A percentile compares a stretch with the other conserved stretches of the same genome.
These are phyloP conservation scores for Sclerotinia borealis DNA, from an alignment of 2,329 filamentous ascomycete genomes.

Conservation along the genomic window DNA sequence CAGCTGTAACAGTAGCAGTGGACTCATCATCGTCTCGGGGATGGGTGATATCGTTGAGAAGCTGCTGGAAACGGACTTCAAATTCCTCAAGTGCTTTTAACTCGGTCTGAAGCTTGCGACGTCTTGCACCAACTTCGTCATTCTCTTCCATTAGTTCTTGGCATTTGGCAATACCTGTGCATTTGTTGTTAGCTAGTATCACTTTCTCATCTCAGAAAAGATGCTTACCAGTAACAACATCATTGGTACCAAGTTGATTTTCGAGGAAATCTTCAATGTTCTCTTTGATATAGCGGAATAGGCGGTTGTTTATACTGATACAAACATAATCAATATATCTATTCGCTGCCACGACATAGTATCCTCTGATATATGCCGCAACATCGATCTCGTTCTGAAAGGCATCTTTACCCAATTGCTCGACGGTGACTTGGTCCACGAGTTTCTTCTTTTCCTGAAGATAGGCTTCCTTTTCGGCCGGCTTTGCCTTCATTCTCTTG, in stretches of 20 bases:
- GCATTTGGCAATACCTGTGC: neutral
- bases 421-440: slow-evolving; percentile 13
- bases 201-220: too few relatives aligned
- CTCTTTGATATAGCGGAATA: slow-evolving; percentile 14
- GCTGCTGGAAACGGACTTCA: neutral
- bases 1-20: too few relatives aligned
- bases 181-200: neutral
- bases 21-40: neutral
- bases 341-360: slow-evolving; percentile 60
- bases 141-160: neutral
- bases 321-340: slow-evolving; percentile 53
- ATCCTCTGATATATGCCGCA: slow-evolving; percentile 57
- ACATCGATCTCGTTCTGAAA: slow-evolving; percentile 56
- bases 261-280: slow-evolving; percentile 16
- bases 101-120: neutral
- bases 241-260: slow-evolving; percentile 11
- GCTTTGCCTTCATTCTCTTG: neutral
- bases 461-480: slow-evolving; percentile 1
- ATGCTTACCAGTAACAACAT: slow-evolving; percentile 13
- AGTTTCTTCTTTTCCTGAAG: slow-evolving; percentile 4
- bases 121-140: neutral
- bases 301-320: slow-evolving; percentile 10
- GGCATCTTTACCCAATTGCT: slow-evolving; percentile 48
- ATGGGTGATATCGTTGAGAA: neutral
- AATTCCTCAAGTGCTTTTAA: neutral